Evolutionary conservation across 768 basidiomycete species (phyloP), one percentile per base, ranked within the genome.

Genomic region (Panus rudis): DNA sequence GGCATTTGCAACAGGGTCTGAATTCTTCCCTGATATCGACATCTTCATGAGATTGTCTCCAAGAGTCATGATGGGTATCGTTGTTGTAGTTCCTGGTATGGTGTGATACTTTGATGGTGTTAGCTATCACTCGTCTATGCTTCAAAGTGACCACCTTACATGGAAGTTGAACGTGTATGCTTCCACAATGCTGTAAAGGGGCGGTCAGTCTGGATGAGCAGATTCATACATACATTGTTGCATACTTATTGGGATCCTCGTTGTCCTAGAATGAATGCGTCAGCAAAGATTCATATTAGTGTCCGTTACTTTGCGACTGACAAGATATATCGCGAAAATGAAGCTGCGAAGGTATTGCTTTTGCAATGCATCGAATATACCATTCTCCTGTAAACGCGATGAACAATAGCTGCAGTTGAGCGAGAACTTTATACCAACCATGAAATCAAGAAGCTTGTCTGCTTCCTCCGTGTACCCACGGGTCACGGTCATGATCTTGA

Each of bases 111-210:
- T 42, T 39, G 28, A 32, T 16, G 13, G 37, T 26, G 38, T 13
- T 37, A 14, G 21, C 33, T 33, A 43, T 37, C 10, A 13, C 28
- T 14, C 11, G 19, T 35, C 21, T 19, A 38, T 14, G 19, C 17
- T 3, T 19, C 2, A 30, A 25, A 26, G 11, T 26, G 22, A 26
- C 21, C 8, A 44, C 65, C n/a, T 48, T 51, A 84, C 86, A 52
- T 79, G 74, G 54, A 92, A 89, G 55, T 89, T 85, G 65, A 92
- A 92, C 0, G 86, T 90, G 55, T 90, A 92, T 12, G 90, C 82
- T 59, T 92, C 89, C 19, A 91, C 73, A 43, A 92, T 84, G 63
- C 89, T 92, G 50, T 12, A 42, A 12, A 4, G 7, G 26, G 37
- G 47, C 47, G 24, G 40, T 14, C 12, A 23, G 30, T 34, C 48